Percentiles rank a stretch among this genome's conserved stretches.
Conservation (phyloP, 2,329 filamentous ascomycete genomes). For the Colletotrichum destructivum region DNA sequence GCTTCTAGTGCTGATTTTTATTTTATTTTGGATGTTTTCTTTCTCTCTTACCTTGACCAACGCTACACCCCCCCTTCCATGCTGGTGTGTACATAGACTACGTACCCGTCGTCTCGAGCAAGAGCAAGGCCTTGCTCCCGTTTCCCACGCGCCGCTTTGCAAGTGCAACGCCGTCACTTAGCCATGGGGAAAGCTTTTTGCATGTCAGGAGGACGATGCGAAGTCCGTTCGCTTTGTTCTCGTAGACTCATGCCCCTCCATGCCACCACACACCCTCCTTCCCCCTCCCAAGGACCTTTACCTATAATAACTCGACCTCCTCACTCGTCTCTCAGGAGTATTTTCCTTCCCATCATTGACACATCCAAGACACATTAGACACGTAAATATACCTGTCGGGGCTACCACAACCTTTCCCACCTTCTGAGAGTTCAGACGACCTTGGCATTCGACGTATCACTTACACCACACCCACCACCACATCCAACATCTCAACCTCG, state of each 20-base stretch:
- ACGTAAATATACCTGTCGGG: neutral
- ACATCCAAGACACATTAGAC: constrained; percentile 23
- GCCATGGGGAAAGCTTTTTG: constrained; percentile 34
- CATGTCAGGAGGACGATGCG: constrained; percentile 39
- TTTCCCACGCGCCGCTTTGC: neutral
- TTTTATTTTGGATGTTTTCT: neutral
- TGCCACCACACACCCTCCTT: constrained; percentile 13
- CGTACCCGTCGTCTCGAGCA: constrained; percentile 18
- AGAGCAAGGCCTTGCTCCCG: constrained; percentile 1
- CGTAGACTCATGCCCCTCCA: constrained; percentile 20
- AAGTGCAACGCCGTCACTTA: constrained; percentile 40
- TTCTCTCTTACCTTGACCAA: neutral
- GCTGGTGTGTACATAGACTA: constrained; percentile 29
- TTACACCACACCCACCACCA: constrained; percentile 28
- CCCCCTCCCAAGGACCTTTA: constrained; percentile 17
- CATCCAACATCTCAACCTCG: neutral
- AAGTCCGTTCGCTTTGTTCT: constrained; percentile 14
- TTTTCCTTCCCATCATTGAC: constrained; percentile 21
- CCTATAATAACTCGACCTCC: constrained; percentile 39
- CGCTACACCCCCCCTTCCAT: neutral
- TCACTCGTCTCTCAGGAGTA: constrained; percentile 1
- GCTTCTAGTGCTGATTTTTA: neutral
- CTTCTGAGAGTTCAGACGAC: constrained; percentile 37
- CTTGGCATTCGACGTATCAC: constrained; percentile 16
- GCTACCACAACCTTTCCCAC: constrained; percentile 17